These are phyloP conservation scores for Hymenoscyphus linearis DNA, from an alignment of 2,329 filamentous ascomycete species.

Conservation along the genomic window DNA sequence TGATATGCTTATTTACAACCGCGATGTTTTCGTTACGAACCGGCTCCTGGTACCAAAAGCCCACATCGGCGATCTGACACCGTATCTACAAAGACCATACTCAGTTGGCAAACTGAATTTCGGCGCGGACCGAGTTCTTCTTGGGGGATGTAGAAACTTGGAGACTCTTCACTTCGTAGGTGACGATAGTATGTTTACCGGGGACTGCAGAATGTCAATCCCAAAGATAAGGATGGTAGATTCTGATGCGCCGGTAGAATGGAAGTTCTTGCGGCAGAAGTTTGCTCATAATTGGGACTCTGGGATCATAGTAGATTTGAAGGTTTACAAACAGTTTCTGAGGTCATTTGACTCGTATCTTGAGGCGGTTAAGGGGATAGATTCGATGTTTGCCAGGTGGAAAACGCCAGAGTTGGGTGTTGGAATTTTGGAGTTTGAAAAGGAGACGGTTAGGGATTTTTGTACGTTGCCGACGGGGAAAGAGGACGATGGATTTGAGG, in stretches of 20 bases:
- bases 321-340: background rate
- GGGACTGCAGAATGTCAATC: background rate
- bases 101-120: background rate
- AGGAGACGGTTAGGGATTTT: background rate
- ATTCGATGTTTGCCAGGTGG: background rate
- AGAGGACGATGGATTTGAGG: background rate
- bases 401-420: background rate
- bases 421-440: background rate
- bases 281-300: background rate
- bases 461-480: background rate
- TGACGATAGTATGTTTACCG: background rate
- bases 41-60: background rate
- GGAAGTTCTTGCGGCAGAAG: background rate
- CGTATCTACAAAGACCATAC: background rate
- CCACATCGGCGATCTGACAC: too few species aligned
- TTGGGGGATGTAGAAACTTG: background rate
- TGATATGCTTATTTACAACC: background rate
- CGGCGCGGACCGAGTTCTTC: background rate
- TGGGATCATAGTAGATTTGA: background rate
- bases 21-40: background rate
- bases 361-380: background rate
- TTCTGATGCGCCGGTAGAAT: background rate
- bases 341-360: background rate
- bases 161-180: background rate
- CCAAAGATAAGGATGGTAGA: background rate